Evolutionary conservation across 2,329 filamentous ascomycete genomes (phyloP), one percentile per base, ranked within the genome.

Genomic region (Aspergillus floridensis): DNA sequence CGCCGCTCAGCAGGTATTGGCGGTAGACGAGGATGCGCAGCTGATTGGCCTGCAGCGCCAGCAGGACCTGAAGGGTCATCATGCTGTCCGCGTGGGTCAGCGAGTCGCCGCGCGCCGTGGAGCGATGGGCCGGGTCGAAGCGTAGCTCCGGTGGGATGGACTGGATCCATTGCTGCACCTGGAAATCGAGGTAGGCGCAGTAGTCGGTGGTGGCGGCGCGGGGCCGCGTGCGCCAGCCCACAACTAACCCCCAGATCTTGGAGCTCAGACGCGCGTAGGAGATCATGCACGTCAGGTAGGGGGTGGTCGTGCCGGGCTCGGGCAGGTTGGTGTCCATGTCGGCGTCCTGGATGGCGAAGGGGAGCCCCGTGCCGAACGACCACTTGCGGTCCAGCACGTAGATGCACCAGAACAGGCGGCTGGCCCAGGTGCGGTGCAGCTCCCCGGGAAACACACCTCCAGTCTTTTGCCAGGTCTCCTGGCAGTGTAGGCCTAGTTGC

Each of bases 351-450:
- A 83, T 72, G 0, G 77, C 77, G 63, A 82, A 83, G 0, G 81
- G 80, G 21, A 83, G 65, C 12, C 81, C 80, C 0, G 80, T 82
- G 2, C 81, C 81, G 35, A 83, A 81, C 10, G 80, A 82, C 79
- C 80, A 84, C 22, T 81, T 77, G 0, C 80, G 77, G 53, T 83
- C 81, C 0, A 84, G 74, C 0, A 81, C 77, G 56, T 83, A 83
- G 19, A 82, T 79, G 31, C 76, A 80, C 80, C 81, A 84, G 60
- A 83, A 83, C 0, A 82, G 57, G 26, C 72, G 61, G 48, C 68
- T 73, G 3, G 72, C 71, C 67, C 72, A 75, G 6, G 64, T 73
- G 62, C 70, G 70, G 54, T 74, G 71, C 22, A 75, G 59, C n/a
- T 73, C 72, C 1, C 73, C 73, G 0, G 73, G 73, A 35, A 76